Base-by-base conservation (phyloP, 805 yeast species). In the Zygosaccharomyces siamensis region DNA sequence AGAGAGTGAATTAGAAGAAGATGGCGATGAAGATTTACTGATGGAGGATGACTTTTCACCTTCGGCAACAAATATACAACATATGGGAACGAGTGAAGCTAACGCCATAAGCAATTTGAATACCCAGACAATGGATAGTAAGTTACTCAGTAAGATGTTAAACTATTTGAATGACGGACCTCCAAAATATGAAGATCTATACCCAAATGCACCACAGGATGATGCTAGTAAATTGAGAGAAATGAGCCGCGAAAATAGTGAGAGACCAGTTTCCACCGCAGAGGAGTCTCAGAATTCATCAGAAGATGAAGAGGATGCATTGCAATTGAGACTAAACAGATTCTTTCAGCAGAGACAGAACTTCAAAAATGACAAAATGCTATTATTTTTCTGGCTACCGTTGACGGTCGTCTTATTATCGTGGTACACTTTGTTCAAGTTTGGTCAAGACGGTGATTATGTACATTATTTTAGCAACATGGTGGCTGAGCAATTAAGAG, bases 301-400 rank as follows among this genome's bases (percentile, higher is more conserved):
- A 3, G 68, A 64, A 41, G 67, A 62, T 44, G 69, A 63, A 47
- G 69, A 62, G 20, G 66, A 62, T 35, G 63, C 62, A 4, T 38
- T 63, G 14, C 76, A 71, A 43, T 66, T 64, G 24, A 60, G 64
- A 39, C 65, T 70, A 41, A 67, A 66, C 56, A 61, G 63, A 52
- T 70, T 71, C 54, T 71, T 71, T 60, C 71, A 68, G 53, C 73
- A 73, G 52, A 72, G 72, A 51, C 72, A 71, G 56, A 74, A 72
- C 44, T 70, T 78, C 49, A 70, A 69, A 57, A 85, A 88, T 59
- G 97, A 90, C 67, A 84, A 80, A 61, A 84, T 89, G 87, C 73
- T 90, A 54, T 70, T 88, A 52, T 87, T 90, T 64, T 89, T 90
- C 76, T 90, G 97, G 97, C 69, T 89, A 49, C 97, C 97, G 11